These are phyloP conservation scores for Adansonia digitata DNA, from an alignment of 345 rosid species.

Conservation along the genomic window DNA sequence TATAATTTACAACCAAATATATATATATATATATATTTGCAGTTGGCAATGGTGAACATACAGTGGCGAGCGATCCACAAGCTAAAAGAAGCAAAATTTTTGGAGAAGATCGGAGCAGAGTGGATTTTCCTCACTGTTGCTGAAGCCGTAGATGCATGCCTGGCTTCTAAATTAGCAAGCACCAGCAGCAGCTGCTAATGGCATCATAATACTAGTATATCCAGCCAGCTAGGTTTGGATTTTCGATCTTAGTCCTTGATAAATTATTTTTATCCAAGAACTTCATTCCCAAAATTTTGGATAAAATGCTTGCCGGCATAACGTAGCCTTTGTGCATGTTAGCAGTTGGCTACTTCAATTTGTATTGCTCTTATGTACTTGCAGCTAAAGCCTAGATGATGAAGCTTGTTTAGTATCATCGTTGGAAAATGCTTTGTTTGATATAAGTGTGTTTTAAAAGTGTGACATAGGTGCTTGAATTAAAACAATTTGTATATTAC, in stretches of 20 bases:
- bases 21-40: not conserved
- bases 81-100: slow-evolving; percentile 49
- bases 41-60: slow-evolving; percentile 58
- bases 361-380: no score
- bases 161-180: slow-evolving; percentile 15
- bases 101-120: slow-evolving; percentile 41
- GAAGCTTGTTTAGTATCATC: no score
- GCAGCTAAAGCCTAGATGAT: no score
- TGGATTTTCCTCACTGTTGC: slow-evolving; percentile 43
- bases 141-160: slow-evolving; percentile 56
- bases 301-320: no score
- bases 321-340: not conserved
- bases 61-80: slow-evolving; percentile 67
- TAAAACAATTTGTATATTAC: no score
- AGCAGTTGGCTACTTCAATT: not conserved
- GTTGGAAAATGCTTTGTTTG: no score
- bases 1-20: not conserved
- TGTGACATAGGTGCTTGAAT: no score
- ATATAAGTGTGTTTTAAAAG: no score
- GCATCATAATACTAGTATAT: not conserved
- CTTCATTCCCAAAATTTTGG: not conserved
- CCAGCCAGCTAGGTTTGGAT: not conserved
- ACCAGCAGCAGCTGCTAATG: slow-evolving; percentile 17
- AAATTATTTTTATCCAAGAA: not conserved
- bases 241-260: not conserved